phyloP scores from a whole-genome alignment of 2,329 filamentous ascomycete species.

The Aaosphaeria arxii region DNA sequence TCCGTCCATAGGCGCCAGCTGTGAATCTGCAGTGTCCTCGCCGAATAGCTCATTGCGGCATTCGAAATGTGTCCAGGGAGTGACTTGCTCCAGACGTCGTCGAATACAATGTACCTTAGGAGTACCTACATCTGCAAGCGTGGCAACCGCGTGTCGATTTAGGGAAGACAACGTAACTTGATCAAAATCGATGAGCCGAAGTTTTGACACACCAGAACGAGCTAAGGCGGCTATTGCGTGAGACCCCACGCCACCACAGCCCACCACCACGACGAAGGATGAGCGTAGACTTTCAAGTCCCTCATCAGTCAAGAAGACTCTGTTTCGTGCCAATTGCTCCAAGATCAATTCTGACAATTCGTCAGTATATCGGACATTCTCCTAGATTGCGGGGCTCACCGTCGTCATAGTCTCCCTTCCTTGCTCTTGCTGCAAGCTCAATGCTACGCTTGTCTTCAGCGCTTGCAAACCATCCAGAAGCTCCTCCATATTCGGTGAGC shows the following conservation, averaged over 20 bases:
- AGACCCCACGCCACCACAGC: slow-evolving; percentile 91
- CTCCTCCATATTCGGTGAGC: slow-evolving; percentile 62
- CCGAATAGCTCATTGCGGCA: slow-evolving; percentile 81
- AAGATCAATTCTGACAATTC: slow-evolving; percentile 70
- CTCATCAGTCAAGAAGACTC: slow-evolving; percentile 81
- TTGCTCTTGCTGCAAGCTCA: slow-evolving; percentile 57
- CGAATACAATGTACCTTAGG: slow-evolving; percentile 86
- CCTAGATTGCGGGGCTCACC: slow-evolving; percentile 32
- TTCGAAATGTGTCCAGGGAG: slow-evolving; percentile 91
- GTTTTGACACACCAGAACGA: slow-evolving; percentile 81
- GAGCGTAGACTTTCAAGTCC: slow-evolving; percentile 76
- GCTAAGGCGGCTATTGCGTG: slow-evolving; percentile 85
- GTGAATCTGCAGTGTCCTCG: slow-evolving; percentile 58
- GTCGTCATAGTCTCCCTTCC: slow-evolving; percentile 63
- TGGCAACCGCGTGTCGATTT: slow-evolving; percentile 94
- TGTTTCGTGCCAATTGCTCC: slow-evolving; percentile 90
- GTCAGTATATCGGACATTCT: not conserved
- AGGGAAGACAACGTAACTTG: slow-evolving; percentile 93
- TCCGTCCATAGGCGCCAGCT: slow-evolving; percentile 67
- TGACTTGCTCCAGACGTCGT: slow-evolving; percentile 76
- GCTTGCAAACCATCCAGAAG: slow-evolving; percentile 42
- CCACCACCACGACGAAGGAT: slow-evolving; percentile 85
- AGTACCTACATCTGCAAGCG: slow-evolving; percentile 86
- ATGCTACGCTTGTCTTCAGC: slow-evolving; percentile 58
- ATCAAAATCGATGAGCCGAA: slow-evolving; percentile 93